Conservation (phyloP, 495 filamentous ascomycete genomes). For the Amorphotheca resinae region DNA sequence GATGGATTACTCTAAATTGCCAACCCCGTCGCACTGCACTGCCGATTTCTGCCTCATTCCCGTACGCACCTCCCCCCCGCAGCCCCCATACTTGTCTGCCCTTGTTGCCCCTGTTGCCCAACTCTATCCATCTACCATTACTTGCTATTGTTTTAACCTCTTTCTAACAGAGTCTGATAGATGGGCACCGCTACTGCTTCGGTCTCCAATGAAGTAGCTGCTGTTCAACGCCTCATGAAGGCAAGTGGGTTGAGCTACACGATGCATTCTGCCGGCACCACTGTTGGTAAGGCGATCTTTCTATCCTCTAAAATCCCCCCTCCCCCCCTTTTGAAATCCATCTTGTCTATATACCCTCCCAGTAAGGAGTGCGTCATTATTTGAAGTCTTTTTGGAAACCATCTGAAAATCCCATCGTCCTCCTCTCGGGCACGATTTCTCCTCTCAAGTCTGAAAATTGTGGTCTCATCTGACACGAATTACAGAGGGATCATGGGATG, state of each 20-base stretch:
- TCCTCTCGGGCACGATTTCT: too few species aligned
- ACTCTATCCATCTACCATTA: background rate
- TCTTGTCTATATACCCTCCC: too few species aligned
- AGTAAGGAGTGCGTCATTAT: too few species aligned
- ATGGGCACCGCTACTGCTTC: constrained; percentile 65
- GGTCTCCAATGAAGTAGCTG: constrained; percentile 76
- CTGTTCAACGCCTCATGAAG: constrained; percentile 77
- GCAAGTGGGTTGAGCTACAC: constrained; percentile 64
- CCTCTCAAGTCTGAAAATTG: too few species aligned
- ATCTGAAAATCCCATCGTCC: too few species aligned
- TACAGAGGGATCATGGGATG: constrained; percentile 81
- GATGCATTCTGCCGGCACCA: constrained; percentile 83
- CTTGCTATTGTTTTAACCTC: background rate
- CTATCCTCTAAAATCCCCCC: background rate
- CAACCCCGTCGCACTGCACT: constrained; percentile 60
- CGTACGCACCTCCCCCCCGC: constrained; percentile 29
- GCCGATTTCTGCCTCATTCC: constrained; percentile 81
- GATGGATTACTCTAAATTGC: constrained; percentile 32
- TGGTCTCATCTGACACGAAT: background rate
- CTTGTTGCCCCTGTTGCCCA: background rate
- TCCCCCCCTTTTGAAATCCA: too few species aligned
- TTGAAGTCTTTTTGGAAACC: too few species aligned
- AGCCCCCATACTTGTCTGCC: background rate
- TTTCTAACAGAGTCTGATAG: constrained; percentile 27
- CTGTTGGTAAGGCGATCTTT: constrained; percentile 50